These are phyloP conservation scores for Chaetomium fimeti DNA, from an alignment of 495 filamentous ascomycete genomes.

Conservation along the genomic window DNA sequence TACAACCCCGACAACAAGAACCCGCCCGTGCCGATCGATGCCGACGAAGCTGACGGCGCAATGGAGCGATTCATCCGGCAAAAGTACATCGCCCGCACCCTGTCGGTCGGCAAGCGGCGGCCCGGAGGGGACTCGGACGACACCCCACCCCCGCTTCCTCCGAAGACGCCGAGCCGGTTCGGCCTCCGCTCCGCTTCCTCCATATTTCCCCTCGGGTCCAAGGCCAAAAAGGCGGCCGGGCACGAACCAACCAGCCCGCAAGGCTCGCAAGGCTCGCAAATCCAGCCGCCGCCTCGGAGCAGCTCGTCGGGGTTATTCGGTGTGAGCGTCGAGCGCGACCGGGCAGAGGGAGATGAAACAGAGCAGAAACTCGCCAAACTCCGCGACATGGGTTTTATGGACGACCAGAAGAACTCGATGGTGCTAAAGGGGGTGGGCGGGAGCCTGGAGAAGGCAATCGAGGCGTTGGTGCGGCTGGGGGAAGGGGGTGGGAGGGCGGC, in stretches of 20 bases:
- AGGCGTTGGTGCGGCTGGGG: slow-evolving; percentile 76
- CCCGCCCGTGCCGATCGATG: slow-evolving; percentile 79
- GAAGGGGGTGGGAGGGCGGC: slow-evolving; percentile 56
- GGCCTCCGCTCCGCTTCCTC: slow-evolving; percentile 75
- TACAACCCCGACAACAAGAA: slow-evolving; percentile 83
- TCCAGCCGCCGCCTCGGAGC: slow-evolving; percentile 42
- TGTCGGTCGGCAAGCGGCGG: slow-evolving; percentile 40
- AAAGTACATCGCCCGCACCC: slow-evolving; percentile 72
- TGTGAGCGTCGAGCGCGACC: slow-evolving; percentile 53
- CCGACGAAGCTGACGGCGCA: slow-evolving; percentile 84
- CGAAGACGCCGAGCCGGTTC: slow-evolving; percentile 76
- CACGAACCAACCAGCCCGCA: slow-evolving; percentile 32
- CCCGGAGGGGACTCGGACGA: slow-evolving; percentile 52
- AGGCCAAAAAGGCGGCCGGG: slow-evolving; percentile 34
- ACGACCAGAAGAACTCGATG: slow-evolving; percentile 75
- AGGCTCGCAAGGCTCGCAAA: slow-evolving; percentile 26
- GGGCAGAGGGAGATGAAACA: slow-evolving; percentile 48
- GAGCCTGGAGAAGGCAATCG: slow-evolving; percentile 78
- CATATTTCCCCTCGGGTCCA: slow-evolving; percentile 54
- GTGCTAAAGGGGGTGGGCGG: slow-evolving; percentile 78
- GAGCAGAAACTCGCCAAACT: slow-evolving; percentile 73
- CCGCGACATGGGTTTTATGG: slow-evolving; percentile 87
- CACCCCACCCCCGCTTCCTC: slow-evolving; percentile 75
- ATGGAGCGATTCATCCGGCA: slow-evolving; percentile 93
- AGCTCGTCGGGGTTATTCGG: slow-evolving; percentile 68